Evolutionary conservation across 2,329 filamentous ascomycete species (phyloP), one percentile per base, ranked within the genome.

Genomic region (Pseudogymnoascus sp.): DNA sequence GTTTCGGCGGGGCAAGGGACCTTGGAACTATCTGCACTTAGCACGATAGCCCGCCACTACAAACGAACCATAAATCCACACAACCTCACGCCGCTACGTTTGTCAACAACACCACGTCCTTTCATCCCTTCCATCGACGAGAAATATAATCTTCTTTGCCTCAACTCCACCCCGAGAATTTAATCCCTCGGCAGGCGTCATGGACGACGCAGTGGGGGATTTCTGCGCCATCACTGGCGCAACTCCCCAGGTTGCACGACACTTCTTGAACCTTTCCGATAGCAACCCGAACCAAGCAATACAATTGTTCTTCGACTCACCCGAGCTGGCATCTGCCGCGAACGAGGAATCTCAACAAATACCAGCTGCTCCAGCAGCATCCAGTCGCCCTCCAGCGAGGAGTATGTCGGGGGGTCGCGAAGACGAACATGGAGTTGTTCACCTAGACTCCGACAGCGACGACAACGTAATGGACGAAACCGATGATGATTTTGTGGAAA

Each of bases 301-400:
- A 70, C 86, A 91, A 72, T 86, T 97, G 11, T 99, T 87, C 78
- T 97, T 91, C 75, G 91, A 96, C 72, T 95, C 89, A 73, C 90
- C 89, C 46, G 92, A 93, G 59, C 84, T 88, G 66, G 85, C 68
- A 69, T 63, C 67, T 62, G 63, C 68, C 25, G 53, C 69, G 21
- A 61, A 66, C 43, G 63, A 68, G 18, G 63, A 59, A 31, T 59
- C 66, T 21, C 62, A 69, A 37, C 60, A 66, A n/a, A 59, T 71
- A 8, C 73, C 71, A 40, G 67, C 68, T 60, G 65, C 72, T 64
- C 74, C 70, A 34, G 62, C 66, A 12, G 67, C 68, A 61, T 68
- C 71, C 69, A 64, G 68, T 66, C 23, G 14, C n/a, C 25, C 46
- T 31, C 64, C 75, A 62, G 46, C 65, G 60, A 38, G 34, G 16